Percentiles rank a stretch among this genome's conserved stretches.
Evolutionary conservation across 208 protist species (phyloP).

Genomic region (Trypanosoma mega): DNA sequence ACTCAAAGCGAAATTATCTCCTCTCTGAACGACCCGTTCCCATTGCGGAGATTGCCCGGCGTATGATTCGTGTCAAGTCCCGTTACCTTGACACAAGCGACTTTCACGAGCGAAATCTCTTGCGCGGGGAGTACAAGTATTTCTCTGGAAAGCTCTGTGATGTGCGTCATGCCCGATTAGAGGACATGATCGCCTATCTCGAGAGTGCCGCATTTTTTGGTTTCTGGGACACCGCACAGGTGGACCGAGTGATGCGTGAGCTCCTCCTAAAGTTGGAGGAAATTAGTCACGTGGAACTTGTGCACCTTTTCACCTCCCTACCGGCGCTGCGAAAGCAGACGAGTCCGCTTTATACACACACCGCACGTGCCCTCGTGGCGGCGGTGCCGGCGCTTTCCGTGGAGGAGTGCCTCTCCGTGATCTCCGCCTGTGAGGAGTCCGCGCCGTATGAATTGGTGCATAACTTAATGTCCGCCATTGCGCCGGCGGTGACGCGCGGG

Average conservation of each 20-base stretch:
- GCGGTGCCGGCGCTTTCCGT: conserved; percentile 63
- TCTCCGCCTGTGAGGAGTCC: conserved; percentile 41
- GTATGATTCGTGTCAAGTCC: conserved; percentile 79
- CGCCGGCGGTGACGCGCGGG: conserved; percentile 23
- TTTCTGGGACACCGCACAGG: conserved; percentile 86
- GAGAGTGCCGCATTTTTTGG: conserved; percentile 84
- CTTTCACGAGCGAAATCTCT: conserved; percentile 78
- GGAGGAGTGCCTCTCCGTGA: conserved; percentile 73
- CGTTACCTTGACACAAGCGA: conserved; percentile 76
- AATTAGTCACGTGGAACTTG: conserved; percentile 54
- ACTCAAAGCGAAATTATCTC: conserved; percentile 79
- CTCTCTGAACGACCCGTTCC: conserved; percentile 68
- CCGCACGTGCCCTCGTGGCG: conserved; percentile 45
- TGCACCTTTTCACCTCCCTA: conserved; percentile 65
- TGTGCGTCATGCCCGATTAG: conserved; percentile 48
- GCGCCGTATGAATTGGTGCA: conserved; percentile 49
- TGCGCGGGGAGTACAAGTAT: conserved; percentile 94
- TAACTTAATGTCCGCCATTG: conserved; percentile 44
- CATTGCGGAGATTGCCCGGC: conserved; percentile 76
- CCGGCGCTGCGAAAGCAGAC: conserved; percentile 63
- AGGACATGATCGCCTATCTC: conserved; percentile 81
- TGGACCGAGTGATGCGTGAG: conserved; percentile 67
- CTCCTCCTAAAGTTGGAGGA: conserved; percentile 52
- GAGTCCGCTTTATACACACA: conserved; percentile 40
- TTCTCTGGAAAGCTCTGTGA: conserved; percentile 91